Conservation (phyloP, 1,284 basidiomycete genomes). For the Fomitopsis betulina region DNA sequence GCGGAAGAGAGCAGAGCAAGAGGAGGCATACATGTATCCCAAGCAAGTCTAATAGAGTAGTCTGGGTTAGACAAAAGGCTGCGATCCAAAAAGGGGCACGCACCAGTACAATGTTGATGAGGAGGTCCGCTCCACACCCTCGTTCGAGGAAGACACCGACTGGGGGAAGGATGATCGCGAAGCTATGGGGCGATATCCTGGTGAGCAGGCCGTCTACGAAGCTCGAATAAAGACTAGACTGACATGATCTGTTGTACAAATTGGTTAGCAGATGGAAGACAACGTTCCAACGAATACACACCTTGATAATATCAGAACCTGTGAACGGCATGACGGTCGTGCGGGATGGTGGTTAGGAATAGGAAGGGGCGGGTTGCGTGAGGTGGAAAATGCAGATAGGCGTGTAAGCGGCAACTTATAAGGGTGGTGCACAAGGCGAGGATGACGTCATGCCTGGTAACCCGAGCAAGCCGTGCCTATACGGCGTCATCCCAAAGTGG, state of each 20-base stretch:
- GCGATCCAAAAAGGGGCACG: conserved; percentile 11
- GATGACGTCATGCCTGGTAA: conserved; percentile 3
- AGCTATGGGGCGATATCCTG: conserved; percentile 27
- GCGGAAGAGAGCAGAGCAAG: neutral
- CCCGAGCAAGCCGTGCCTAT: neutral
- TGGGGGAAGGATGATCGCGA: conserved; percentile 74
- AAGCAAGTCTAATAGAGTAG: conserved; percentile 43
- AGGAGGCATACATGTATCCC: conserved; percentile 55
- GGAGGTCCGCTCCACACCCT: conserved; percentile 66
- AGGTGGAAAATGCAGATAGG: neutral
- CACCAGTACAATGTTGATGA: conserved; percentile 65
- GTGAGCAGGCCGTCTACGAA: neutral
- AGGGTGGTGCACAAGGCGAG: neutral
- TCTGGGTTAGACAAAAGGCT: neutral
- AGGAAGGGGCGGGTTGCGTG: conserved; percentile 8
- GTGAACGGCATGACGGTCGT: conserved; percentile 59
- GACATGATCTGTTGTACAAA: conserved; percentile 27
- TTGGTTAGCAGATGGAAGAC: neutral
- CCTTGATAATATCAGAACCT: conserved; percentile 72
- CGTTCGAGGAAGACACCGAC: conserved; percentile 78
- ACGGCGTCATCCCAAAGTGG: too few relatives aligned
- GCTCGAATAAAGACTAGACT: conserved; percentile 6
- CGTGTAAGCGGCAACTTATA: conserved; percentile 1
- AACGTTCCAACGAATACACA: conserved; percentile 20
- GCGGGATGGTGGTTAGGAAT: conserved; percentile 6